phyloP scores from a whole-genome alignment of 441 rosid species.

The Arabidopsis hybrid region DNA sequence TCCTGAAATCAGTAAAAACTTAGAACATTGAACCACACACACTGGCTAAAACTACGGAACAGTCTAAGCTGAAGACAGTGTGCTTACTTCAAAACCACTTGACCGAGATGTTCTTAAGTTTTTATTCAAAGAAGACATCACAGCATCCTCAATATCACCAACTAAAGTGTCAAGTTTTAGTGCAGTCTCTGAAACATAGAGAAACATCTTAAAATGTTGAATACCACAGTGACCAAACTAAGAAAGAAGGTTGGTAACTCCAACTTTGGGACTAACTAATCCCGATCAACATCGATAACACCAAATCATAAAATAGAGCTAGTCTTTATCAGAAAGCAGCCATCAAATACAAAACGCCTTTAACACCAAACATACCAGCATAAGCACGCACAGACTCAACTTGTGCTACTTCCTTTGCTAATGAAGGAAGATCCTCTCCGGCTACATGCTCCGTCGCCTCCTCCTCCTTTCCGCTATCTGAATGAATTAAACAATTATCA shows the following conservation, averaged over 20 bases:
- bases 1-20: conserved; percentile 55
- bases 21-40: background rate
- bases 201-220: conserved; percentile 12
- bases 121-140: conserved; percentile 69
- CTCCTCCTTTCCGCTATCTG: conserved; percentile 50
- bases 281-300: background rate
- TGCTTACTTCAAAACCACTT: conserved; percentile 67
- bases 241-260: background rate
- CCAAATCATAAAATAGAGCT: background rate
- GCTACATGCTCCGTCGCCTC: conserved; percentile 50
- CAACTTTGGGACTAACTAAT: background rate
- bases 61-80: conserved; percentile 21
- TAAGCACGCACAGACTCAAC: conserved; percentile 85
- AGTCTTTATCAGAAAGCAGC: background rate
- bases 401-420: conserved; percentile 90
- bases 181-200: conserved; percentile 75
- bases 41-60: background rate
- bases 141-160: conserved; percentile 94
- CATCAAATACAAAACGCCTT: background rate
- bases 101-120: conserved; percentile 56
- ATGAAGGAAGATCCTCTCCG: conserved; percentile 77
- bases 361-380: conserved; percentile 62
- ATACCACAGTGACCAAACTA: background rate
- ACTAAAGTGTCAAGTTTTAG: conserved; percentile 79
- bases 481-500: conserved; percentile 1